Evolutionary conservation across 306 rosid species (phyloP).

Genomic region (Trichosanthes cucumerina): DNA sequence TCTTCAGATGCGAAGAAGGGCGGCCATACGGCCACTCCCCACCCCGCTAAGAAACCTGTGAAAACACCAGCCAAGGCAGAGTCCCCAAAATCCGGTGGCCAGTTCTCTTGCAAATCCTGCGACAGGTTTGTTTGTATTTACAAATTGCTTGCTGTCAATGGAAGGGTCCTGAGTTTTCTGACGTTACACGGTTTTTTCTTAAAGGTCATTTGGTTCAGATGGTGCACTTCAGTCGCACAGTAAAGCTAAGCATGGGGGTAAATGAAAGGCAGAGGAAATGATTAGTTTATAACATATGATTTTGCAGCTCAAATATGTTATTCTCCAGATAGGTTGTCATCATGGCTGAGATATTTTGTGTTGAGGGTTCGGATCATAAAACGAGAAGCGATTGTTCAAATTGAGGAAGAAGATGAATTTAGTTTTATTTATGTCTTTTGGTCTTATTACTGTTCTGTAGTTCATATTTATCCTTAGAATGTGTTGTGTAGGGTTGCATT

Average conservation of each 20-base stretch:
- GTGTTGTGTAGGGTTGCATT: neutral
- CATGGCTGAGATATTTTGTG: neutral
- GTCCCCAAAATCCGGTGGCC: slow-evolving; percentile 59
- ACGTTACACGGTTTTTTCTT: neutral
- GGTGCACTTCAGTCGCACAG: slow-evolving; percentile 57
- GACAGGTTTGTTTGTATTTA: slow-evolving; percentile 34
- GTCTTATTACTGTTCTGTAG: neutral
- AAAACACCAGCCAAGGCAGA: slow-evolving; percentile 40
- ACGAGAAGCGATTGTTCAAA: neutral
- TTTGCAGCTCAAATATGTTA: neutral
- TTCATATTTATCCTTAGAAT: neutral
- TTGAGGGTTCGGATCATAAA: neutral
- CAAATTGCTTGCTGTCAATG: neutral
- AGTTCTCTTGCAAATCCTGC: slow-evolving; percentile 48
- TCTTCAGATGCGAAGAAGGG: slow-evolving; percentile 52
- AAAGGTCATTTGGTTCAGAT: slow-evolving; percentile 50
- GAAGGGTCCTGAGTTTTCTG: neutral
- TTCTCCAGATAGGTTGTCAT: neutral
- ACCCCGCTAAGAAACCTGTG: slow-evolving; percentile 55
- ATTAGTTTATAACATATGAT: neutral
- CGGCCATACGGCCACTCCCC: slow-evolving; percentile 63
- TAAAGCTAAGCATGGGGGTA: slow-evolving; percentile 57
- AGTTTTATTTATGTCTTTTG: neutral
- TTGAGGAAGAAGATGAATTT: neutral
- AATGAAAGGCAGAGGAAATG: neutral